Evolutionary conservation across 441 rosid genomes (phyloP).

Genomic region (Corymbia citriodora): DNA sequence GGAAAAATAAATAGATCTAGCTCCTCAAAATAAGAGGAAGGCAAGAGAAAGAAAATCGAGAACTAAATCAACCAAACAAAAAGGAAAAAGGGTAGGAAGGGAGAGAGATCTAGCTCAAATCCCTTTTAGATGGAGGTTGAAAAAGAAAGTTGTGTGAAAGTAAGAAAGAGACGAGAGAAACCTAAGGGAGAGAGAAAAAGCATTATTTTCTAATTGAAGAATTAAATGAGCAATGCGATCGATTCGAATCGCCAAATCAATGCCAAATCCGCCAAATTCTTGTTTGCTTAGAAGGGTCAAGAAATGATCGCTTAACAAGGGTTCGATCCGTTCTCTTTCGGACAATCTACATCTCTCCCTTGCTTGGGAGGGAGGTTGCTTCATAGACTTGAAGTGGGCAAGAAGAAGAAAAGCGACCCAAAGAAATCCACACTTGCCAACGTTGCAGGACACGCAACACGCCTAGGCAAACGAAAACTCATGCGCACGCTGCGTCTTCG

Average conservation of each 20-base stretch:
- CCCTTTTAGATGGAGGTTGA: too few species aligned
- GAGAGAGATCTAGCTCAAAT: too few species aligned
- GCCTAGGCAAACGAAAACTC: rapidly evolving
- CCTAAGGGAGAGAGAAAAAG: rapidly evolving
- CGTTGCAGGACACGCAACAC: background rate
- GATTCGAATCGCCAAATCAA: background rate
- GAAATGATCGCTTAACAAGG: background rate
- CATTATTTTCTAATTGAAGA: too few species aligned
- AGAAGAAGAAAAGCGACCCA: background rate
- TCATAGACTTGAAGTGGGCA: background rate
- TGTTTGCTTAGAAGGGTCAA: background rate
- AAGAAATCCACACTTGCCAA: background rate
- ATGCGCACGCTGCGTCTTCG: background rate
- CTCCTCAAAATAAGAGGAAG: too few species aligned
- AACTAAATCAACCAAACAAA: too few species aligned
- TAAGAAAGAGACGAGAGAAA: too few species aligned
- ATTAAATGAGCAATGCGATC: background rate
- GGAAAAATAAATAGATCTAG: too few species aligned
- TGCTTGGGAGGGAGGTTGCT: background rate
- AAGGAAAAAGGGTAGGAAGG: too few species aligned
- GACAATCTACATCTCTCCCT: background rate
- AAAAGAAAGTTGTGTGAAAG: too few species aligned
- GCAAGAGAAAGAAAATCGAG: too few species aligned
- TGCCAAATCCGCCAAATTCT: background rate
- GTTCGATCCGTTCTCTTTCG: background rate